Percentiles rank a stretch among this genome's conserved stretches.
Evolutionary conservation across 306 rosid species (phyloP).

Genomic region (Pyrus betulifolia): DNA sequence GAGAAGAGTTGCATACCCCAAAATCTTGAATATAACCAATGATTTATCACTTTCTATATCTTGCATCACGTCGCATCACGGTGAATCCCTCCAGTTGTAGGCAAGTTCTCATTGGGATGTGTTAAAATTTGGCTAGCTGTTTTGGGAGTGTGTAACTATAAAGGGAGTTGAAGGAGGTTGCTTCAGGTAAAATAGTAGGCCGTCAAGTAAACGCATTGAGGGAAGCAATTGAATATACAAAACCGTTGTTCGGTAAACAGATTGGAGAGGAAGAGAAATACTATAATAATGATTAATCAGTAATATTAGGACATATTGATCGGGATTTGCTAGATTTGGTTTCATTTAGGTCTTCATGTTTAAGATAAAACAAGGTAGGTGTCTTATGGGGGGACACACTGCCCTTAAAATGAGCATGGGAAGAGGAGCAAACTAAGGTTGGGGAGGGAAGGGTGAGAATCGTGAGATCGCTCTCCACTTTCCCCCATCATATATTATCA

Average conservation of each 20-base stretch:
- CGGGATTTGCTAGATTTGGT: constrained; percentile 30
- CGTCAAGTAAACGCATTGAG: background rate
- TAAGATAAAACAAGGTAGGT: constrained; percentile 10
- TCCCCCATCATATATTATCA: background rate
- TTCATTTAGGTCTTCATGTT: constrained; percentile 10
- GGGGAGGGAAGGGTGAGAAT: background rate
- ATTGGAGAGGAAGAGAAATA: background rate
- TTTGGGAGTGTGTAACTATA: background rate
- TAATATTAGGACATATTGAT: constrained; percentile 13
- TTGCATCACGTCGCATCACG: background rate
- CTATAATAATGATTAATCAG: constrained; percentile 6
- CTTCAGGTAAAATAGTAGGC: background rate
- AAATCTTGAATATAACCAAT: too few relatives aligned
- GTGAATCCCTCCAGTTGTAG: background rate
- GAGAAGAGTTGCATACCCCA: background rate
- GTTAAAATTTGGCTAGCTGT: background rate
- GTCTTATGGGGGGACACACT: constrained; percentile 21
- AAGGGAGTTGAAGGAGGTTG: background rate
- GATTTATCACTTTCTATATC: background rate
- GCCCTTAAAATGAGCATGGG: constrained; percentile 21
- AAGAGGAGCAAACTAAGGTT: constrained; percentile 18
- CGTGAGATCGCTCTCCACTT: background rate
- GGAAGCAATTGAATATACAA: background rate
- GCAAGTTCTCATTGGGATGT: background rate
- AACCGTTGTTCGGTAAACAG: constrained; percentile 1